Evolutionary conservation across 2,329 filamentous ascomycete species (phyloP).

Genomic region (Colletotrichum sp.): DNA sequence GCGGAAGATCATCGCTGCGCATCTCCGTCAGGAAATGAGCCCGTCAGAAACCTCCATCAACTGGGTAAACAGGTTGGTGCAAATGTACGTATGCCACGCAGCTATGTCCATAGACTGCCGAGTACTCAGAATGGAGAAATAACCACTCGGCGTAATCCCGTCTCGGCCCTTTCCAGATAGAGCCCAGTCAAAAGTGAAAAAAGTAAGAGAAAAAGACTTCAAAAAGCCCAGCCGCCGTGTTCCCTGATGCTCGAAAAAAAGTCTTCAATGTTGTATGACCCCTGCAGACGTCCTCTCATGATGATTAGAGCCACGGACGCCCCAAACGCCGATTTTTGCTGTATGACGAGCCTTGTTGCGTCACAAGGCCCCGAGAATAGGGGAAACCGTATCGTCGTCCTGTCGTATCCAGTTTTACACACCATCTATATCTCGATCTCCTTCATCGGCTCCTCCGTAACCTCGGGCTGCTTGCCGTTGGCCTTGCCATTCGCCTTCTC

Average conservation of each 20-base stretch:
- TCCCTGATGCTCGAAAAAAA: constrained; percentile 19
- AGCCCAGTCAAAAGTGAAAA: constrained; percentile 6
- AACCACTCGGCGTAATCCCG: constrained; percentile 13
- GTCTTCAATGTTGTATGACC: constrained; percentile 21
- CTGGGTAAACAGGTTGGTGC: constrained; percentile 5
- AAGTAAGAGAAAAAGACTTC: constrained; percentile 1
- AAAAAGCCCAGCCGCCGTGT: constrained; percentile 17
- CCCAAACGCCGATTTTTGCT: constrained; percentile 24
- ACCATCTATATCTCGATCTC: constrained; percentile 62
- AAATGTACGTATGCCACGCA: constrained; percentile 22
- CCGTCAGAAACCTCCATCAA: background rate
- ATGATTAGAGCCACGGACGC: constrained; percentile 23
- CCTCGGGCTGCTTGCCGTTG: constrained; percentile 45
- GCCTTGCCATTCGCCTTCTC: constrained; percentile 43
- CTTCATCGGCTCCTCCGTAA: constrained; percentile 61
- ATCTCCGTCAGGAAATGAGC: background rate
- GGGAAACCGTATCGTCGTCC: constrained; percentile 27
- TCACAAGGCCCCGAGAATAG: constrained; percentile 19
- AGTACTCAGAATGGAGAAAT: constrained; percentile 4
- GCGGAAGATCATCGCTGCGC: background rate
- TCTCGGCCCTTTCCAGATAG: constrained; percentile 21
- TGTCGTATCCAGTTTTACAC: constrained; percentile 27
- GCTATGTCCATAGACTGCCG: constrained; percentile 21
- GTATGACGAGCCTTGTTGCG: constrained; percentile 18
- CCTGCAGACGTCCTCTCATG: constrained; percentile 19